Evolutionary conservation across 2,329 filamentous ascomycete species (phyloP), one percentile per base, ranked within the genome.

Genomic region (Epichloe gansuensis): DNA sequence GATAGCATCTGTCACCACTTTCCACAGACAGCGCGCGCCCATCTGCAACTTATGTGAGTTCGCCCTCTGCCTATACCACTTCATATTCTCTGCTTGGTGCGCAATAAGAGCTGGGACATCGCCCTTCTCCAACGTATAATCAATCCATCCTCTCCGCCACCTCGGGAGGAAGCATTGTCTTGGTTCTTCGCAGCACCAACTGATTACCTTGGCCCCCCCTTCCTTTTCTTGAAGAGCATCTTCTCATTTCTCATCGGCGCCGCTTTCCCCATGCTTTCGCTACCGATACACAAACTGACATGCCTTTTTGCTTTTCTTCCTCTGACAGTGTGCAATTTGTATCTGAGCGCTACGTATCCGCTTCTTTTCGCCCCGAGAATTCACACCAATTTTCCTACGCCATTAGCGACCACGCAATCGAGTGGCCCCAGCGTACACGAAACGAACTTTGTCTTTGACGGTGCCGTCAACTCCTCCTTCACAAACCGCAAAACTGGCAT

Each of bases 401-500:
- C 46, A 17, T 46, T 15, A 37, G 48, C 39, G 39, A 48, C 41
- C 45, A 39, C 43, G 17, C 48, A 41, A 39, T 41, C 23, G 38
- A 45, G 51, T 51, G 47, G 51, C 47, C 28, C 17, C 17, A 50
- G 28, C 50, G n/a, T 46, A 50, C 38, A 39, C 47, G 46, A 50
- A 50, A 41, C 35, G 41, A 50, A 34, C 37, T 46, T 28, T 17
- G 31, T 31, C 38, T 23, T 25, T 50, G 42, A 55, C 50, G 50
- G 50, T 55, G 43, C 47, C 47, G 50, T 52, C 53, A 50, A 35
- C 38, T 44, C 51, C 37, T 48, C 47, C 50, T 50, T 35, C 43
- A 39, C 31, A 43, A 44, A 48, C 38, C 53, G 51, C 51, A 48
- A 50, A 53, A 48, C 53, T 55, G 53, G 53, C 50, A 50, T 48